A percentile compares a stretch with the other conserved stretches of the same genome.
These are phyloP conservation scores for Paraglomus brasilianum DNA, from an alignment of 192 early-diverging fungal genomes.

Conservation along the genomic window DNA sequence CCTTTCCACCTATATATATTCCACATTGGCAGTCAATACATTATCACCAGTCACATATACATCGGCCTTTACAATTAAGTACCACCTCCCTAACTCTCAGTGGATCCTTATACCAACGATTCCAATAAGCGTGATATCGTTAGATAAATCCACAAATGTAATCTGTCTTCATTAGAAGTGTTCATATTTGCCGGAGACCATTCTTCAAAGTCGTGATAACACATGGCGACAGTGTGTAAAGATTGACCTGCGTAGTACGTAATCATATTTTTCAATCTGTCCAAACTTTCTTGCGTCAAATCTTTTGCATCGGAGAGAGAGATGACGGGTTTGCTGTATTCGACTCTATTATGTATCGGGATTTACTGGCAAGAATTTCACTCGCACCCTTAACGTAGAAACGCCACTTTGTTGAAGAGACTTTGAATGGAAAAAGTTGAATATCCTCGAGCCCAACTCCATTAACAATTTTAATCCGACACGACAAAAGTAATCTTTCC, in stretches of 20 bases:
- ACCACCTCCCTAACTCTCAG: constrained; percentile 92
- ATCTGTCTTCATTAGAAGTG: constrained; percentile 50
- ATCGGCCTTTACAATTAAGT: constrained; percentile 83
- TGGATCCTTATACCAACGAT: constrained; percentile 98
- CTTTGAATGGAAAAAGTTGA: constrained; percentile 80
- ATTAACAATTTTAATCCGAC: constrained; percentile 89
- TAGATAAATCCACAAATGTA: constrained; percentile 51
- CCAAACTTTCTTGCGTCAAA: constrained; percentile 37
- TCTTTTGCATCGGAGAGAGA: constrained; percentile 16
- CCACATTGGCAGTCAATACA: constrained; percentile 89
- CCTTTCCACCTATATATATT: constrained; percentile 90
- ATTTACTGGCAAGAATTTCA: constrained; percentile 75
- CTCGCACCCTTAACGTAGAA: constrained; percentile 95
- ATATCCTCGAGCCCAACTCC: constrained; percentile 54
- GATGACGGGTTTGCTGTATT: constrained; percentile 30
- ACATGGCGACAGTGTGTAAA: constrained; percentile 88
- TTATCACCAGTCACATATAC: constrained; percentile 98
- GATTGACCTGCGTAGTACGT: constrained; percentile 73
- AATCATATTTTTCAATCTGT: constrained; percentile 53
- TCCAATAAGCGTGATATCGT: constrained; percentile 73
- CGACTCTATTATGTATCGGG: constrained; percentile 52
- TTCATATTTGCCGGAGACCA: constrained; percentile 46
- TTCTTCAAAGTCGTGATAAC: constrained; percentile 77
- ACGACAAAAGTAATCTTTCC: constrained; percentile 63
- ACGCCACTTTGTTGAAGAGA: constrained; percentile 52